Conservation (phyloP, 164 flowering plant species). For the Aristolochia contorta region DNA sequence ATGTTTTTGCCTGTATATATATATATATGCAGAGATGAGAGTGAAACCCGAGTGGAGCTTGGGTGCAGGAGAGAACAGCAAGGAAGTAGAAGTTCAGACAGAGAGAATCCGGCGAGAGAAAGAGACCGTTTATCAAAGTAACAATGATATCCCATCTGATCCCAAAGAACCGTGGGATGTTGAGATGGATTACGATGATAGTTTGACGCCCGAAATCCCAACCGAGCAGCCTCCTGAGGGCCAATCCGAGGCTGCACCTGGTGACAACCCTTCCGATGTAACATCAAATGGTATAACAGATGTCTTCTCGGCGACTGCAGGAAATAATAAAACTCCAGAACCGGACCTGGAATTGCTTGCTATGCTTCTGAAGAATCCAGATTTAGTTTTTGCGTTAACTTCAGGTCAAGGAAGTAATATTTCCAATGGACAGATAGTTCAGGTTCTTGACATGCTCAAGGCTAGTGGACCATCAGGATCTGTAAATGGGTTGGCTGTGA, state of each 20-base stretch:
- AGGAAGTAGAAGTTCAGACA: slow-evolving; percentile 73
- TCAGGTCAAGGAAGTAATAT: slow-evolving; percentile 68
- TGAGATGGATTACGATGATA: slow-evolving; percentile 93
- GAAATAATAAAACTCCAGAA: slow-evolving; percentile 16
- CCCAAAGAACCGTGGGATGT: slow-evolving; percentile 95
- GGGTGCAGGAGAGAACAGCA: slow-evolving; percentile 69
- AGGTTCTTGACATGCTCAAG: slow-evolving; percentile 78
- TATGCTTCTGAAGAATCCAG: slow-evolving; percentile 81
- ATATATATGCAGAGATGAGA: slow-evolving; percentile 65
- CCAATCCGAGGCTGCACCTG: slow-evolving; percentile 28
- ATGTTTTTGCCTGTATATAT: background rate
- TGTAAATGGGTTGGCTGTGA: slow-evolving; percentile 20
- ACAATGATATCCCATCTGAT: slow-evolving; percentile 54
- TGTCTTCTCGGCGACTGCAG: background rate
- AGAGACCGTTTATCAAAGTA: slow-evolving; percentile 43
- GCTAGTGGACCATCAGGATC: slow-evolving; percentile 27
- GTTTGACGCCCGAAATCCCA: slow-evolving; percentile 74
- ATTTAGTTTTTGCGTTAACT: slow-evolving; percentile 76
- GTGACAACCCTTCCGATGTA: background rate
- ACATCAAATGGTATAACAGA: slow-evolving; percentile 10
- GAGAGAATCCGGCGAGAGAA: slow-evolving; percentile 63
- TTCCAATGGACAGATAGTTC: slow-evolving; percentile 53
- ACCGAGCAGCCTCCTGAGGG: slow-evolving; percentile 59
- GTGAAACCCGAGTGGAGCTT: slow-evolving; percentile 45
- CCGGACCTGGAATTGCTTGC: slow-evolving; percentile 92